Percentiles rank a stretch among this genome's conserved stretches.
Evolutionary conservation across 345 rosid genomes (phyloP).

Genomic region (Brassica carinata): DNA sequence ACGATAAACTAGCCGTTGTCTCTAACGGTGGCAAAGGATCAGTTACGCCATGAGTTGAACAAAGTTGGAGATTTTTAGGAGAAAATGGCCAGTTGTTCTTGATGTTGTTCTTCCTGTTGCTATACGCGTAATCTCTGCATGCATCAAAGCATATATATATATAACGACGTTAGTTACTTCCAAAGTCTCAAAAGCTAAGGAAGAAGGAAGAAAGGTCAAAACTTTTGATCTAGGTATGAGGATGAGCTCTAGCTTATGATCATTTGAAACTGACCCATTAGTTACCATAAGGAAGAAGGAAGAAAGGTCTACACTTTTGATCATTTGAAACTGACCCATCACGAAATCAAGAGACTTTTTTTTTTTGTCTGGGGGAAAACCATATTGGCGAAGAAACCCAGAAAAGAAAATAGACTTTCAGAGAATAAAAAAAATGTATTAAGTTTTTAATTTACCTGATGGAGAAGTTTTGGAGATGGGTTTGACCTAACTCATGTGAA

Average conservation of each 20-base stretch:
- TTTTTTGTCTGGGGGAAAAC: not conserved
- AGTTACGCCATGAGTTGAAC: constrained; percentile 82
- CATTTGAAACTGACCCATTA: constrained; percentile 28
- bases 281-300: too few relatives aligned
- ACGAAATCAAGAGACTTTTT: constrained; percentile 28
- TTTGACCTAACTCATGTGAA: constrained; percentile 33
- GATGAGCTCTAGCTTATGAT: constrained; percentile 6
- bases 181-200: not conserved
- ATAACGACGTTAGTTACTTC: constrained; percentile 15
- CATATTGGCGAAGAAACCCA: constrained; percentile 21
- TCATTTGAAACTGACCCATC: constrained; percentile 29
- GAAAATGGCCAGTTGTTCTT: constrained; percentile 94
- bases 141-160: not conserved
- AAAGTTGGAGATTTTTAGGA: constrained; percentile 66
- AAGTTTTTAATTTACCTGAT: constrained; percentile 60
- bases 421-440: too few relatives aligned
- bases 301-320: not conserved
- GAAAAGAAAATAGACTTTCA: not conserved
- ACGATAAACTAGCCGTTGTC: constrained; percentile 38
- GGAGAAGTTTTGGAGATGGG: constrained; percentile 68
- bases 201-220: constrained; percentile 20
- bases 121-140: constrained; percentile 88
- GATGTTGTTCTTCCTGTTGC: constrained; percentile 74
- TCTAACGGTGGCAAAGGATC: constrained; percentile 83
- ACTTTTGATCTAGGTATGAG: constrained; percentile 26